phyloP scores from a whole-genome alignment of 2,329 filamentous ascomycete species.

The Xylaria sp. region DNA sequence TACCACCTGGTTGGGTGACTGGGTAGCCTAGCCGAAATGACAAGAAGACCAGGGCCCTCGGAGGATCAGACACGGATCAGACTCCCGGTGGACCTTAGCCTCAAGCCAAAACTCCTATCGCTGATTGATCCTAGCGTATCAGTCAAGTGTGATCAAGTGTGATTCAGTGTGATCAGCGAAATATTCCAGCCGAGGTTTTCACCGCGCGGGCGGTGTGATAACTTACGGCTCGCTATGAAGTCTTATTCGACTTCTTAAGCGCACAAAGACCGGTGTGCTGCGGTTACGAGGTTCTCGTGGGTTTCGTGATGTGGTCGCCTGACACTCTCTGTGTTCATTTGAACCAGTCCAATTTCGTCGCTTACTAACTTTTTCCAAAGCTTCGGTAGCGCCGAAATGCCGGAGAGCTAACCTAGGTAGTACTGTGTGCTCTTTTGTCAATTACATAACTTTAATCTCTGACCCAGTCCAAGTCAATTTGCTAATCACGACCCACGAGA shows the following conservation, averaged over 20 bases:
- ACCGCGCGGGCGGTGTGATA: neutral
- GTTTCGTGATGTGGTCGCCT: neutral
- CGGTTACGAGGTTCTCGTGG: neutral
- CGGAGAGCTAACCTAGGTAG: too few species aligned
- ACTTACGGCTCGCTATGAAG: neutral
- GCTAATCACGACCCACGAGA: neutral
- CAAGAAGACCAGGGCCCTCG: neutral
- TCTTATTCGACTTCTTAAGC: neutral
- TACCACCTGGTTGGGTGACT: constrained; percentile 6
- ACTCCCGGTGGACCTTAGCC: neutral
- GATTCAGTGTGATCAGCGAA: neutral
- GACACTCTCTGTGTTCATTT: neutral
- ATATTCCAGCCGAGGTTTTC: neutral
- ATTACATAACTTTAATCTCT: neutral
- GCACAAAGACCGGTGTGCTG: neutral
- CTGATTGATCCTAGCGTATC: neutral
- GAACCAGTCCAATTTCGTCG: neutral
- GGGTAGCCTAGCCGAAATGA: neutral
- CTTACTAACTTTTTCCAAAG: neutral
- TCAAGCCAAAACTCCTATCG: neutral
- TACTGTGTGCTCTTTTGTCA: neutral
- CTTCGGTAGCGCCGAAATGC: neutral
- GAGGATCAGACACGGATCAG: neutral
- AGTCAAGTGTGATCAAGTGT: neutral
- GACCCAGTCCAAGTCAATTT: neutral